Evolutionary conservation across 768 basidiomycete species (phyloP), one percentile per base, ranked within the genome.

Genomic region (Sporobolomyces pararoseus): DNA sequence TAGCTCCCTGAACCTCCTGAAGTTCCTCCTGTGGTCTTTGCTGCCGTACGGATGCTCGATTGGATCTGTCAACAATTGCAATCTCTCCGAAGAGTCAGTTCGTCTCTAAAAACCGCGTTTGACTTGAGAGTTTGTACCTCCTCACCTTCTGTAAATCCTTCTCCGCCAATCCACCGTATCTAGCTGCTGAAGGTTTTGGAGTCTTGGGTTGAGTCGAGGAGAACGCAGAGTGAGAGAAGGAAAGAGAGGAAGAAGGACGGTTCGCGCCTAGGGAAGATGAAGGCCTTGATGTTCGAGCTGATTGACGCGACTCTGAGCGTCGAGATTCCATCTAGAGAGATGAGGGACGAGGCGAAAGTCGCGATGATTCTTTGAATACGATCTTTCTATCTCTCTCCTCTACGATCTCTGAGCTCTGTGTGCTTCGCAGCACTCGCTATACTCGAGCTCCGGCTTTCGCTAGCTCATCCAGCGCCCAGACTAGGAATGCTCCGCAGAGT

Each of bases 151-250:
- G 64, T 0, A 75, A n/a, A 19, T 75, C 68, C 50, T 67, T 67
- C 60, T 69, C 74, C 21, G 71, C 68, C 5, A 75, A 50, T 17
- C 74, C 74, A 1, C 74, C 74, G 31, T 42, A 70, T 2, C 73
- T 25, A 4, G 70, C 61, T 0, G 66, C 63, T 10, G 55, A 55
- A 5, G 64, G 52, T 31, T 63, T 71, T 2, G 70, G 73, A 7
- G 70, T 70, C 23, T 68, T 68, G 5, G 73, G 70, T 51, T 52
- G 46, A 9, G 34, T 1, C 10, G 25, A 2, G 49, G 29, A 55
- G 1, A 35, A 21, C 25, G 57, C 44, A 31, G 63, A 23, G n/a
- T n/a, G n/a, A 4, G 63, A 52, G 52, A 47, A 49, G n/a, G 57
- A 50, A 13, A 62, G 52, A 13, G 61, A 32, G 5, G 60, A 57